These are phyloP conservation scores for Omphalotus guepiniiformis DNA, from an alignment of 768 basidiomycete genomes.

Conservation along the genomic window DNA sequence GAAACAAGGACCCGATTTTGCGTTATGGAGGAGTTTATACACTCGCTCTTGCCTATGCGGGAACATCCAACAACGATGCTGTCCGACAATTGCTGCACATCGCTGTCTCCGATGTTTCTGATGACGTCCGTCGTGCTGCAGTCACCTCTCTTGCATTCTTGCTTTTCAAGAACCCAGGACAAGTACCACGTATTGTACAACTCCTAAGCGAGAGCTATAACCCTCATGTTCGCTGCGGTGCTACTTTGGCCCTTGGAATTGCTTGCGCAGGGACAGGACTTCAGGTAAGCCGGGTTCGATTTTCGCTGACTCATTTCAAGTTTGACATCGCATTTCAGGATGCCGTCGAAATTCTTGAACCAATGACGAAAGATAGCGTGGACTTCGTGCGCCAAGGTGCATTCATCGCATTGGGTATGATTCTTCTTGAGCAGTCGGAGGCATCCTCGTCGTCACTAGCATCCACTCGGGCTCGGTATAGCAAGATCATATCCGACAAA, in stretches of 20 bases:
- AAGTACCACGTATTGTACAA: conserved; percentile 96
- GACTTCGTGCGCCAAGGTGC: conserved; percentile 99
- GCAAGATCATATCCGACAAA: conserved; percentile 90
- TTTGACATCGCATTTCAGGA: conserved; percentile 49
- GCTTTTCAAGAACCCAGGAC: conserved; percentile 93
- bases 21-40: conserved; percentile 98
- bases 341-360: conserved; percentile 93
- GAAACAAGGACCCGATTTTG: conserved; percentile 87
- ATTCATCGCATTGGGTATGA: conserved; percentile 92
- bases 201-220: conserved; percentile 97
- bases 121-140: conserved; percentile 95
- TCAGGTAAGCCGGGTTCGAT: conserved; percentile 61
- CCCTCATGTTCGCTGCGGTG: conserved; percentile 96
- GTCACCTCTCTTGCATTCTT: conserved; percentile 95
- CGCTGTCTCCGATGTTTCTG: conserved; percentile 96
- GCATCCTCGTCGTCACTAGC: conserved; percentile 80
- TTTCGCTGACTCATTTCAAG: not conserved
- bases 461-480: conserved; percentile 77
- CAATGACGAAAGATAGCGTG: conserved; percentile 96
- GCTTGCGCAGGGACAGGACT: conserved; percentile 97
- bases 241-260: conserved; percentile 93
- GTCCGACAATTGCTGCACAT: conserved; percentile 90
- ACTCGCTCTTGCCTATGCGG: conserved; percentile 92
- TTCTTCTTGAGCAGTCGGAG: conserved; percentile 95
- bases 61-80: conserved; percentile 91